Evolutionary conservation across 257 asterid species (phyloP), one percentile per base, ranked within the genome.

Genomic region (Buddleja alternifolia): DNA sequence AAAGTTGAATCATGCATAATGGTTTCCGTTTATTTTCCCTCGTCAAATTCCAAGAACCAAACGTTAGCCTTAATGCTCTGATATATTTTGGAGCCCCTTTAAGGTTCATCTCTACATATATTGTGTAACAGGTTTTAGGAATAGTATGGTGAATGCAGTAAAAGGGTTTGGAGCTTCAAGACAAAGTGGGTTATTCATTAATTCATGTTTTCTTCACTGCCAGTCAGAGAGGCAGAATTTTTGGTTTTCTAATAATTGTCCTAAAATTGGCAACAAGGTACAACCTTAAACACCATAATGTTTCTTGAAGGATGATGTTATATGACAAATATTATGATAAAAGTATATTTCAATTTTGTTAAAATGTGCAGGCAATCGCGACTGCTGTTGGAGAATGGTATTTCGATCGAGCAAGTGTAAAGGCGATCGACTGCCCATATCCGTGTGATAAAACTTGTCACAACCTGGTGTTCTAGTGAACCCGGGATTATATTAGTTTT

Each of bases 181-280:
- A 47, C 84, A 75, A 63, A 83, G 64, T 65, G 92, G 88, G 12
- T 10, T 85, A 0, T 85, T 80, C 74, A 70, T 85, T 54, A 83
- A 85, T 73, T 85, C 92, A 51, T 85, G 92, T 59, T 85, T 83
- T 56, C 79, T 83, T 60, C 92, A 85, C 59, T 85, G 92, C 70
- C 92, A 85, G 36, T 81, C 92, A 9, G 92, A 85, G 82, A 83
- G 79, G 75, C 92, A 81, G 69, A 86, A 81, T 54, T 81, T 85
- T 4, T 85, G 92, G 92, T 77, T 72, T 10, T 67, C 73, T 9
- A 71, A 40, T 34, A 12, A 65, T 37, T 78, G 82, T 36, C 92
- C 92, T 7, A 40, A 8, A 16, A 15, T 85, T 7, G 83, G 79
- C 58, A 76, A 77, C 73, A 80, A 82, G 84, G 86, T 82, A 63